These are phyloP conservation scores for Pythium aristosporum DNA, from an alignment of 352 stramenopile species.

Conservation along the genomic window DNA sequence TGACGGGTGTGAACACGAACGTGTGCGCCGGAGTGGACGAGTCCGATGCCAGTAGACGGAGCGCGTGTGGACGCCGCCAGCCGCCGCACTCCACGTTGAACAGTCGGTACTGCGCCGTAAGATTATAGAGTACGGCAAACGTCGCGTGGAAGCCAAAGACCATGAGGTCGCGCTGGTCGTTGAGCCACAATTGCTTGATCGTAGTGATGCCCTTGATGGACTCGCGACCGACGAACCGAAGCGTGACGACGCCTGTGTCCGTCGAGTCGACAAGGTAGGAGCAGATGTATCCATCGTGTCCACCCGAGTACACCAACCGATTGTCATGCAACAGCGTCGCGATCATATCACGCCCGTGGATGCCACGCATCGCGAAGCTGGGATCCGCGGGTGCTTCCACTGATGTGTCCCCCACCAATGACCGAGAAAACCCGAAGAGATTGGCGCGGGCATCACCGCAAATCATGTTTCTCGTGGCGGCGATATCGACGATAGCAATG, in stretches of 20 bases:
- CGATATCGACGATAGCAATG: constrained; percentile 48
- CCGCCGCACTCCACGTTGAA: constrained; percentile 78
- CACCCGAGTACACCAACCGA: constrained; percentile 48
- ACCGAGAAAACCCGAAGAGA: constrained; percentile 59
- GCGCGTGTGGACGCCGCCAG: constrained; percentile 78
- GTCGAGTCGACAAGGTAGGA: constrained; percentile 39
- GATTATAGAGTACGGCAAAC: constrained; percentile 72
- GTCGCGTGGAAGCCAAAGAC: constrained; percentile 84
- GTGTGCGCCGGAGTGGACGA: constrained; percentile 46
- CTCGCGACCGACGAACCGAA: constrained; percentile 49
- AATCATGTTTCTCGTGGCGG: constrained; percentile 50
- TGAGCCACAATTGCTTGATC: constrained; percentile 65
- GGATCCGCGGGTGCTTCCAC: constrained; percentile 11
- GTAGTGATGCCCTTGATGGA: constrained; percentile 79
- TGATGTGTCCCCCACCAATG: constrained; percentile 12
- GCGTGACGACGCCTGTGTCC: constrained; percentile 31
- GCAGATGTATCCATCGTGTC: constrained; percentile 84
- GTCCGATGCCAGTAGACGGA: constrained; percentile 19
- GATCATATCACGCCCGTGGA: constrained; percentile 72
- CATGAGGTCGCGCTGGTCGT: constrained; percentile 44
- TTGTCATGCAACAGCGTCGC: constrained; percentile 48
- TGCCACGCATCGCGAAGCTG: constrained; percentile 39
- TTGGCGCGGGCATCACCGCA: constrained; percentile 73
- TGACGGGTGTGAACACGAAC: constrained; percentile 69
- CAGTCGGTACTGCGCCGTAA: constrained; percentile 66